These are phyloP conservation scores for Kazachstania viticola DNA, from an alignment of 805 yeast genomes.

Conservation along the genomic window DNA sequence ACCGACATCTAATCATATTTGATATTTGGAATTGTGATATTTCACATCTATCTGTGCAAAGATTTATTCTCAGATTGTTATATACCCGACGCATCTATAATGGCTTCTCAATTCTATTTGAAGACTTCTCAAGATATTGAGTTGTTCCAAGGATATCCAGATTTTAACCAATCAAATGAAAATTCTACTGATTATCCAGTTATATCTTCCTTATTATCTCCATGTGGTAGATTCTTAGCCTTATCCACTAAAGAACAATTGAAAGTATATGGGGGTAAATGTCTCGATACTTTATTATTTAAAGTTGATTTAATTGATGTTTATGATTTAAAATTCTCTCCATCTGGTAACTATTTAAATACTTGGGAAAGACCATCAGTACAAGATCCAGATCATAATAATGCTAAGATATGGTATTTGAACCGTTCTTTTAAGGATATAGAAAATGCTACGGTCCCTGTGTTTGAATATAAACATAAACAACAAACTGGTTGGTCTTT, in stretches of 20 bases:
- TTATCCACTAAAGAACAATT: constrained; percentile 19
- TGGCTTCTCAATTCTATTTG: constrained; percentile 28
- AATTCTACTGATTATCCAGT: constrained; percentile 13
- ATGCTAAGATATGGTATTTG: constrained; percentile 67
- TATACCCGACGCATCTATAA: too few species aligned
- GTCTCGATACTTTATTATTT: constrained; percentile 13
- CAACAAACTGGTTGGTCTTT: constrained; percentile 75
- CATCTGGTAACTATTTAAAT: constrained; percentile 67
- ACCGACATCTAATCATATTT: too few species aligned
- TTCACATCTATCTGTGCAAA: too few species aligned
- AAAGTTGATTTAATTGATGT: constrained; percentile 43
- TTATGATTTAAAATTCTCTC: constrained; percentile 80
- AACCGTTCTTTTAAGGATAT: constrained; percentile 28
- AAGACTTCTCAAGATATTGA: constrained; percentile 27
- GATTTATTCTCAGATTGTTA: too few species aligned
- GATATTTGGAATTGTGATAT: too few species aligned
- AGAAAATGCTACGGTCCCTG: constrained; percentile 9
- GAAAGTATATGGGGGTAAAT: constrained; percentile 20
- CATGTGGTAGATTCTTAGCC: constrained; percentile 28
- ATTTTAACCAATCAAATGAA: constrained; percentile 16
- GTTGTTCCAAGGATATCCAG: constrained; percentile 26
- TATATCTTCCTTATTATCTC: constrained; percentile 22
- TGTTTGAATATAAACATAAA: constrained; percentile 54
- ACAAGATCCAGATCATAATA: constrained; percentile 61
- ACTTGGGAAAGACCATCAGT: constrained; percentile 85